Conservation (phyloP, 805 yeast genomes). For the Clavispora vitiphila region DNA sequence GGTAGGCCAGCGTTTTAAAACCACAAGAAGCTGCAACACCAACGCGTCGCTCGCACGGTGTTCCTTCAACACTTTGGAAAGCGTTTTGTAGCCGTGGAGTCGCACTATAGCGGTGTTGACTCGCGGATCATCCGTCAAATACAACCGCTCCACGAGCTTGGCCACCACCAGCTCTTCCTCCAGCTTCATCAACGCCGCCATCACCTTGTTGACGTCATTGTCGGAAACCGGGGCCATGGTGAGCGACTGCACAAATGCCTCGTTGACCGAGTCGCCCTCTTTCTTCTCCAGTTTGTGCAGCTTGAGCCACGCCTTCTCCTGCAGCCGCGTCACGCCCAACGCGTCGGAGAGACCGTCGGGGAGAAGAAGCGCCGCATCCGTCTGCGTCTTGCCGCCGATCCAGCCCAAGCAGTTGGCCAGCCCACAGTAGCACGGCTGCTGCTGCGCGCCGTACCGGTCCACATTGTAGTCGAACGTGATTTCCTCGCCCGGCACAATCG, state of each 20-base stretch:
- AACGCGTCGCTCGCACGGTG: constrained; percentile 31
- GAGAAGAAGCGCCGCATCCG: constrained; percentile 78
- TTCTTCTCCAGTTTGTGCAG: constrained; percentile 47
- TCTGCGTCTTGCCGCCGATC: constrained; percentile 95
- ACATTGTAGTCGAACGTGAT: constrained; percentile 91
- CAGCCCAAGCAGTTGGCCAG: constrained; percentile 88
- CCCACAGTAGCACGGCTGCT: constrained; percentile 93
- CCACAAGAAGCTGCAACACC: constrained; percentile 46
- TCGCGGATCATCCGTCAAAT: constrained; percentile 44
- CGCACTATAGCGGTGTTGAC: constrained; percentile 59
- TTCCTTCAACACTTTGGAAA: constrained; percentile 54
- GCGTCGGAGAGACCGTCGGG: constrained; percentile 86
- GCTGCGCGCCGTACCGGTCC: constrained; percentile 91
- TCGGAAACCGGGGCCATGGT: constrained; percentile 46
- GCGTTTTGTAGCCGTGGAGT: constrained; percentile 82
- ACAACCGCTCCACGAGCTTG: constrained; percentile 65
- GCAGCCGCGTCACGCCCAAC: constrained; percentile 63
- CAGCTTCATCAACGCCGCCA: constrained; percentile 74
- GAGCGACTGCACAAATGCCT: constrained; percentile 58
- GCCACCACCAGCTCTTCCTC: constrained; percentile 61
- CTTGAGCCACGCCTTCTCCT: constrained; percentile 70
- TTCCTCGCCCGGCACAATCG: constrained; percentile 75
- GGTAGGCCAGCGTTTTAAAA: constrained; percentile 49
- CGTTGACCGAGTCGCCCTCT: constrained; percentile 50
- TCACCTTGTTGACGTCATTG: constrained; percentile 70